phyloP scores from a whole-genome alignment of 306 rosid species.

The Quercus cerris region DNA sequence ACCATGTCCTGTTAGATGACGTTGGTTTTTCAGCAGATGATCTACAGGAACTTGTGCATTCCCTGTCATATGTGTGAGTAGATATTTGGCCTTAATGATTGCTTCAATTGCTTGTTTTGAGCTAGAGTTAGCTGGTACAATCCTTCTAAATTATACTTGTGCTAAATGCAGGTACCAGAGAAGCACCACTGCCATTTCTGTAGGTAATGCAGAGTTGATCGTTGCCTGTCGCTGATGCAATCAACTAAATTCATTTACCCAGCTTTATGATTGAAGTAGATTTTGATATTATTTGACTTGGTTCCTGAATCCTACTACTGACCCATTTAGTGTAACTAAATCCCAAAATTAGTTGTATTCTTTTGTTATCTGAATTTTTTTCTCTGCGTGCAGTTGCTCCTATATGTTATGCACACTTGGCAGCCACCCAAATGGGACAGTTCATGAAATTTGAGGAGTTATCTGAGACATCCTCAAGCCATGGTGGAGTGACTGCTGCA shows the following conservation, averaged over 20 bases:
- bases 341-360: background rate
- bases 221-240: background rate
- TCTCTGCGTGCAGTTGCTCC: slow-evolving; percentile 71
- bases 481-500: slow-evolving; percentile 50
- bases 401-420: slow-evolving; percentile 85
- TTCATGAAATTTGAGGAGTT: slow-evolving; percentile 76
- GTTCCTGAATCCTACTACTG: background rate
- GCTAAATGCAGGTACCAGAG: slow-evolving; percentile 71
- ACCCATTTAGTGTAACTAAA: background rate
- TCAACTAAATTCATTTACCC: background rate
- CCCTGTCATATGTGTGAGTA: slow-evolving; percentile 93
- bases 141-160: background rate
- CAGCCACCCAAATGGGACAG: slow-evolving; percentile 74
- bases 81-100: background rate
- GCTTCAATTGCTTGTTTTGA: background rate
- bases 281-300: background rate
- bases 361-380: background rate
- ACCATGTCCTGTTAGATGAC: slow-evolving; percentile 78
- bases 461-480: slow-evolving; percentile 84
- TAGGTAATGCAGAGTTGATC: slow-evolving; percentile 45
- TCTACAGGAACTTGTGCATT: slow-evolving; percentile 86
- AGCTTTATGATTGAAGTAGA: background rate
- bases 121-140: background rate
- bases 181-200: slow-evolving; percentile 92
- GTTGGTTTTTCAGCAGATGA: slow-evolving; percentile 86